Conservation (phyloP, 164 flowering plant genomes). For the Sedum album region DNA sequence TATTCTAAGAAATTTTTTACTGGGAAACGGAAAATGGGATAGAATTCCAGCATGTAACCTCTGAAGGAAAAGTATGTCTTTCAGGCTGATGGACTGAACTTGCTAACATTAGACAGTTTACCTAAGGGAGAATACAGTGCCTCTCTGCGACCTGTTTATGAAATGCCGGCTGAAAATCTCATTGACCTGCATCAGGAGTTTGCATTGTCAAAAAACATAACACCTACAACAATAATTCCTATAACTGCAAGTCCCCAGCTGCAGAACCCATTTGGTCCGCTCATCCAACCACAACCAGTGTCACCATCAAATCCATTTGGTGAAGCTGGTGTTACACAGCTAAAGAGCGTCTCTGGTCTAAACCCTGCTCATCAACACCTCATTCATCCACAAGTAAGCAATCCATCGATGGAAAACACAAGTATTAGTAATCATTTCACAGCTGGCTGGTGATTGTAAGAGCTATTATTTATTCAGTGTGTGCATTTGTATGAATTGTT, state of each 20-base stretch:
- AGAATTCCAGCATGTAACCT: background rate
- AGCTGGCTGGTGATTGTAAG: too few relatives aligned
- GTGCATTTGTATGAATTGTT: too few relatives aligned
- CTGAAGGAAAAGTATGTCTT: background rate
- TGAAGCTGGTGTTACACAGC: slow-evolving; percentile 50
- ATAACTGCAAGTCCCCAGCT: slow-evolving; percentile 53
- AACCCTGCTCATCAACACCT: too few relatives aligned
- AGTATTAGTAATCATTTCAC: too few relatives aligned
- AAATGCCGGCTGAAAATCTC: slow-evolving; percentile 70
- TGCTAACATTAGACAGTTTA: slow-evolving; percentile 68
- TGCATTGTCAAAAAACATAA: slow-evolving; percentile 41
- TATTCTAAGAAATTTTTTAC: too few relatives aligned
- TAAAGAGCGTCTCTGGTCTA: too few relatives aligned
- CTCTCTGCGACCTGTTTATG: slow-evolving; percentile 67
- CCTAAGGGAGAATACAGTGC: slow-evolving; percentile 86
- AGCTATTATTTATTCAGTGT: too few relatives aligned
- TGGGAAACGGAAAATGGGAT: too few relatives aligned
- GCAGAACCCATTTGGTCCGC: slow-evolving; percentile 64
- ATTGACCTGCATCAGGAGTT: slow-evolving; percentile 84
- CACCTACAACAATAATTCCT: slow-evolving; percentile 58
- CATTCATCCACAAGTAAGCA: too few relatives aligned
- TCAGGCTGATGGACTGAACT: slow-evolving; percentile 94
- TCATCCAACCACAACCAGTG: slow-evolving; percentile 41
- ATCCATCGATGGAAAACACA: too few relatives aligned
- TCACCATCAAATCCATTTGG: slow-evolving; percentile 74